phyloP scores from a whole-genome alignment of 331 rosid genomes.

The Acacia concinna region DNA sequence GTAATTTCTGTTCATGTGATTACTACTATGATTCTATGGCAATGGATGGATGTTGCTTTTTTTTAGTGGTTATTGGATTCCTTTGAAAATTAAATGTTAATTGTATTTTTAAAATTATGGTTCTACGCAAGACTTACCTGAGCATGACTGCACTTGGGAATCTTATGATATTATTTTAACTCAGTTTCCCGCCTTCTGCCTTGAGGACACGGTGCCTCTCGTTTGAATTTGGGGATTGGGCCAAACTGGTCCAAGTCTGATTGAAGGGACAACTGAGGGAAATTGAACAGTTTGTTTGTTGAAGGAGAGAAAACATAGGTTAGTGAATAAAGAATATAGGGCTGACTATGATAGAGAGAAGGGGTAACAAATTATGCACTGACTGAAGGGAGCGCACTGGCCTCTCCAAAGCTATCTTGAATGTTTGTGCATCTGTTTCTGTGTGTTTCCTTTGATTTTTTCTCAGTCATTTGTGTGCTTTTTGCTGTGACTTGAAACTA shows the following conservation, averaged over 20 bases:
- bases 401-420: not conserved
- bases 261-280: not conserved
- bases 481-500: not conserved
- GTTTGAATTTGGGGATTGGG: not conserved
- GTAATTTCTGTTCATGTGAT: not conserved
- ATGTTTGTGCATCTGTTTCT: not conserved
- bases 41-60: not conserved
- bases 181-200: not conserved
- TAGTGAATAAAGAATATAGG: not conserved
- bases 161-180: not conserved
- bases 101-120: not conserved
- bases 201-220: not conserved
- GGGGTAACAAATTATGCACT: not conserved
- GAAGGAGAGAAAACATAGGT: not conserved
- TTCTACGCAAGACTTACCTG: not conserved
- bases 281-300: not conserved
- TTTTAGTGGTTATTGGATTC: not conserved
- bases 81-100: not conserved
- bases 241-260: not conserved
- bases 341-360: not conserved
- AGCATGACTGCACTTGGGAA: not conserved
- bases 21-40: not conserved
- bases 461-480: not conserved
- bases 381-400: not conserved
- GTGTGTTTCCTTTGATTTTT: not conserved